Conservation (phyloP, 306 rosid genomes). For the Notholithocarpus densiflorus region DNA sequence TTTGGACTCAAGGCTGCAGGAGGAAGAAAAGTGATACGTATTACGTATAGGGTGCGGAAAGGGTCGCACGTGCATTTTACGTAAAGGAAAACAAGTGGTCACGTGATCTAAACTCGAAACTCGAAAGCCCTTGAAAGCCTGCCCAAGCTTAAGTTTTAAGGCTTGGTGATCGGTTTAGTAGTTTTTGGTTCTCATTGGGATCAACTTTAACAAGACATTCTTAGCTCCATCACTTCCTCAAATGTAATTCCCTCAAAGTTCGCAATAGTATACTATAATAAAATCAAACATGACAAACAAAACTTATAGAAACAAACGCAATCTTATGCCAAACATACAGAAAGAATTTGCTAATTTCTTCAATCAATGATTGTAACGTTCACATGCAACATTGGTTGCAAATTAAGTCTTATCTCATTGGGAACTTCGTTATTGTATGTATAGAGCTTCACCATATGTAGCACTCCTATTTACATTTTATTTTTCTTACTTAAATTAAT, state of each 20-base stretch:
- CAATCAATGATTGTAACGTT: not conserved
- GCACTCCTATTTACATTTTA: no score
- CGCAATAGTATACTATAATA: not conserved
- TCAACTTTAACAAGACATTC: constrained; percentile 24
- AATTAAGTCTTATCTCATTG: not conserved
- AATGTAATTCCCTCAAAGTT: not conserved
- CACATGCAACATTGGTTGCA: not conserved
- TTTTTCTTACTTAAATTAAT: no score
- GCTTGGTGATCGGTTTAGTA: not conserved
- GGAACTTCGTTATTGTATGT: not conserved
- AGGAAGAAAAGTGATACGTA: not conserved
- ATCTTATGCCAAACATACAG: not conserved
- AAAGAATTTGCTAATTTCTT: not conserved
- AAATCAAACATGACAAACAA: not conserved
- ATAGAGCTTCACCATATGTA: not conserved
- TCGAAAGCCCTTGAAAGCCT: constrained; percentile 28
- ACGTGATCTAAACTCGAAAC: constrained; percentile 32
- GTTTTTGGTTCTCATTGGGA: constrained; percentile 17
- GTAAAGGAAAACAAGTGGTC: constrained; percentile 36
- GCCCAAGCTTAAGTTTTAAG: constrained; percentile 28
- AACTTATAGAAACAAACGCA: not conserved
- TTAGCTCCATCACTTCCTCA: not conserved
- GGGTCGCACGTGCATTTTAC: constrained; percentile 47
- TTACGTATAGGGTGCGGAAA: constrained; percentile 6
- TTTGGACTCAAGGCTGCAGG: constrained; percentile 38